Evolutionary conservation across 2,329 filamentous ascomycete species (phyloP).

Genomic region (Xylariaceae sp.): DNA sequence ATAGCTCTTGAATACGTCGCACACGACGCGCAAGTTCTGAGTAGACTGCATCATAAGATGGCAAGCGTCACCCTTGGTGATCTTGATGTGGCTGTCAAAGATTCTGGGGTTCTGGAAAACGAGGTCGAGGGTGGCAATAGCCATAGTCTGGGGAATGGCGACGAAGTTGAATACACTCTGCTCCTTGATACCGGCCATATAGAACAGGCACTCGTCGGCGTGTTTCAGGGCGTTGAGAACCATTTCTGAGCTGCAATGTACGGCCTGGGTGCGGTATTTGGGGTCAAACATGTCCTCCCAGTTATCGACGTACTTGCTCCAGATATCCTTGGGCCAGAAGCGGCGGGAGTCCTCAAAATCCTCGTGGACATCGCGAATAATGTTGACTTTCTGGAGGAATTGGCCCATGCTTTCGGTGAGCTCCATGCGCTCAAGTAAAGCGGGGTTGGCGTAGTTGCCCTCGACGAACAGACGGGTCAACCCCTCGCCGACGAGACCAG

Average conservation of each 20-base stretch:
- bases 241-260: slow-evolving; percentile 91
- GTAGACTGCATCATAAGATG: slow-evolving; percentile 88
- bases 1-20: slow-evolving; percentile 77
- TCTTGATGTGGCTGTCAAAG: slow-evolving; percentile 88
- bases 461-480: slow-evolving; percentile 87
- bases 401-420: slow-evolving; percentile 95
- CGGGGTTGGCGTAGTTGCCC: slow-evolving; percentile 80
- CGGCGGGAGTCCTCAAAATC: slow-evolving; percentile 83
- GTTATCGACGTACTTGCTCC: slow-evolving; percentile 88
- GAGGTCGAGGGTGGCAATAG: slow-evolving; percentile 87
- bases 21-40: slow-evolving; percentile 80
- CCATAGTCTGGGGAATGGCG: slow-evolving; percentile 95
- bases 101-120: slow-evolving; percentile 89
- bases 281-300: slow-evolving; percentile 90
- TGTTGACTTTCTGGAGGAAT: slow-evolving; percentile 97
- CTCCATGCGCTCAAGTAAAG: slow-evolving; percentile 71
- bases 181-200: slow-evolving; percentile 90
- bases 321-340: slow-evolving; percentile 96
- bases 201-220: slow-evolving; percentile 92
- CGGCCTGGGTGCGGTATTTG: slow-evolving; percentile 70
- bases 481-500: slow-evolving; percentile 96
- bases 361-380: slow-evolving; percentile 92
- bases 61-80: slow-evolving; percentile 92
- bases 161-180: slow-evolving; percentile 99
- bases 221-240: slow-evolving; percentile 84